Evolutionary conservation across 1,284 basidiomycete species (phyloP).

Genomic region (Tetrapyrgos nigripes): DNA sequence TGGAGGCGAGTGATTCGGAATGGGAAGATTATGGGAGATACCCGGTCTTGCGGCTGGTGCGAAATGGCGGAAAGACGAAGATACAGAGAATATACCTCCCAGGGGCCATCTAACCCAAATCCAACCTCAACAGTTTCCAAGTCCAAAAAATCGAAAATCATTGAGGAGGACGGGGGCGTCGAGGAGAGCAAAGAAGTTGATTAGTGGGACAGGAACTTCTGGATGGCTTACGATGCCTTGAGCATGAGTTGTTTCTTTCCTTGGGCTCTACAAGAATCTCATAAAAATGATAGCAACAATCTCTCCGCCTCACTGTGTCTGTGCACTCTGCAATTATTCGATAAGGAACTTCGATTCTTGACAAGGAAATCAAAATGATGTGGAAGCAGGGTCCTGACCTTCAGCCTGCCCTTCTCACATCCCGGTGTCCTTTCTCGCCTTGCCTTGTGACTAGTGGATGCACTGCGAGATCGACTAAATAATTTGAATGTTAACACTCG

Average conservation of each 20-base stretch:
- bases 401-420: constrained; percentile 86
- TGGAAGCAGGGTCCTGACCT: constrained; percentile 93
- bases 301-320: constrained; percentile 88
- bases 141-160: constrained; percentile 32
- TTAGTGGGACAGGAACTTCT: constrained; percentile 93
- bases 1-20: constrained; percentile 92
- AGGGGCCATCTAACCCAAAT: constrained; percentile 29
- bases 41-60: constrained; percentile 44
- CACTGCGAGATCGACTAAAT: constrained; percentile 84
- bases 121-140: constrained; percentile 27
- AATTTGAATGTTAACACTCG: constrained; percentile 52
- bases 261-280: constrained; percentile 1
- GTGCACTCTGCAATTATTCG: constrained; percentile 93
- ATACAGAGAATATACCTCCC: constrained; percentile 53
- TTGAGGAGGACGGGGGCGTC: constrained; percentile 43
- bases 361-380: constrained; percentile 88
- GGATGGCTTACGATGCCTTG: constrained; percentile 91
- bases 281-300: constrained; percentile 64
- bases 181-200: constrained; percentile 57
- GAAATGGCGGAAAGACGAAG: constrained; percentile 49
- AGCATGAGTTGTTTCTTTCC: constrained; percentile 68
- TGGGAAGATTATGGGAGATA: constrained; percentile 73
- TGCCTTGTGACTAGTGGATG: constrained; percentile 95
- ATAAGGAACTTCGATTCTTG: constrained; percentile 93
- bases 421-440: constrained; percentile 88